phyloP scores from a whole-genome alignment of 805 yeast species.

The Barnettozyma vustinii region DNA sequence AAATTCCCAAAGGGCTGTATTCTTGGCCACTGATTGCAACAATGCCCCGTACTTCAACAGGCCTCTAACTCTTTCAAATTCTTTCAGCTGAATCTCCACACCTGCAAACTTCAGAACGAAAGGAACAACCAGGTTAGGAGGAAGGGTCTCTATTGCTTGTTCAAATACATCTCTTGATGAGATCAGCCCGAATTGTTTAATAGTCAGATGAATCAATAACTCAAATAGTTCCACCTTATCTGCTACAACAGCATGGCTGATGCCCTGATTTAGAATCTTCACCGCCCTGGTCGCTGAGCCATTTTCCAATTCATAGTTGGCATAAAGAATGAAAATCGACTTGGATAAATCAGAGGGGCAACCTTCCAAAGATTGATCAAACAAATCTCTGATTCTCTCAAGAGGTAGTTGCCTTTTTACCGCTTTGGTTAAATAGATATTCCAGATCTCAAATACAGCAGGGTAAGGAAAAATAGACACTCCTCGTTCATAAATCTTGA shows the following conservation, averaged over 20 bases:
- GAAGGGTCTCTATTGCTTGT: constrained; percentile 43
- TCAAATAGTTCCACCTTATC: constrained; percentile 39
- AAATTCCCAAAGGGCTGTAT: constrained; percentile 45
- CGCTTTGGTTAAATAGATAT: constrained; percentile 52
- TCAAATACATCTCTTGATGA: constrained; percentile 46
- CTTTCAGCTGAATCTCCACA: constrained; percentile 49
- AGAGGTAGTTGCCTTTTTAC: constrained; percentile 31
- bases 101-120: constrained; percentile 50
- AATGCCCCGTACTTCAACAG: constrained; percentile 52
- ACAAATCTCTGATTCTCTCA: constrained; percentile 65
- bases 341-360: constrained; percentile 47
- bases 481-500: constrained; percentile 64
- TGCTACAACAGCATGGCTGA: constrained; percentile 26
- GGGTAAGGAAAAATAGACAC: constrained; percentile 56
- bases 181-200: constrained; percentile 34
- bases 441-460: constrained; percentile 66
- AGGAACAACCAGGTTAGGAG: constrained; percentile 35
- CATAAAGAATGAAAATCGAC: constrained; percentile 48
- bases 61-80: constrained; percentile 56
- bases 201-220: constrained; percentile 36
- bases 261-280: constrained; percentile 40
- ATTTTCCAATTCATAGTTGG: constrained; percentile 51
- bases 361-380: constrained; percentile 56
- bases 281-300: constrained; percentile 50
- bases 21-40: constrained; percentile 30